Evolutionary conservation across 1,139 yeast genomes (phyloP).

Genomic region (Scheffersomyces lignicola): DNA sequence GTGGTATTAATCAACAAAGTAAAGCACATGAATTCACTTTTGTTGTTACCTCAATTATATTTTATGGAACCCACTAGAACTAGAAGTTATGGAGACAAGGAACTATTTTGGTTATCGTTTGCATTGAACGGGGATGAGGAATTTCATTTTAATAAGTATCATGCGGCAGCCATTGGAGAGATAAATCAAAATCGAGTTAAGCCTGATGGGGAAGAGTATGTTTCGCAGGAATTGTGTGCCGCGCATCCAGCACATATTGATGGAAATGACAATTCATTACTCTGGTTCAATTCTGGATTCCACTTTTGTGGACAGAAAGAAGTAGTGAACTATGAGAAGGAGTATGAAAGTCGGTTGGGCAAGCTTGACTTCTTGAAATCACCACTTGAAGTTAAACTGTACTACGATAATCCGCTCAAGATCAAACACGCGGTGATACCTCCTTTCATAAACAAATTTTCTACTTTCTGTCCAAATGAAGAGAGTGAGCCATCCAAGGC

Average conservation of each 20-base stretch:
- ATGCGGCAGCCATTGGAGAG: slow-evolving; percentile 52
- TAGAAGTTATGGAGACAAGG: slow-evolving; percentile 63
- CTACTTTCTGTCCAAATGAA: slow-evolving; percentile 23
- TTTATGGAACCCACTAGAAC: slow-evolving; percentile 38
- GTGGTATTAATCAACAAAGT: slow-evolving; percentile 44
- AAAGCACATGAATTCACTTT: slow-evolving; percentile 41
- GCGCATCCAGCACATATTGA: slow-evolving; percentile 44
- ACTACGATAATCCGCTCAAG: slow-evolving; percentile 23
- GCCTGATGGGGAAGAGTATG: slow-evolving; percentile 14
- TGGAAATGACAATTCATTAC: slow-evolving; percentile 25
- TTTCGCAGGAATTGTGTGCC: slow-evolving; percentile 34
- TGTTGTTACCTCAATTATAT: slow-evolving; percentile 43
- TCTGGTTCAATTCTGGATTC: slow-evolving; percentile 36
- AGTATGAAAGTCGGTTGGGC: too few relatives aligned
- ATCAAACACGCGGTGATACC: slow-evolving; percentile 31
- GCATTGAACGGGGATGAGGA: slow-evolving; percentile 52
- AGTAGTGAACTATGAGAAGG: too few relatives aligned
- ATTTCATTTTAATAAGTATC: slow-evolving; percentile 49
- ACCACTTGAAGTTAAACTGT: slow-evolving; percentile 18
- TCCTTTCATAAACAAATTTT: slow-evolving; percentile 26
- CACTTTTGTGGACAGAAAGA: too few relatives aligned
- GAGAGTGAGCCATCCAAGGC: slow-evolving; percentile 28
- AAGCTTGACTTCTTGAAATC: too few relatives aligned
- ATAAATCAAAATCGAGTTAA: slow-evolving; percentile 17
- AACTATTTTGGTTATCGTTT: slow-evolving; percentile 62